Conservation (phyloP, 2,329 filamentous ascomycete species). For the Trichoderma semiorbis region DNA sequence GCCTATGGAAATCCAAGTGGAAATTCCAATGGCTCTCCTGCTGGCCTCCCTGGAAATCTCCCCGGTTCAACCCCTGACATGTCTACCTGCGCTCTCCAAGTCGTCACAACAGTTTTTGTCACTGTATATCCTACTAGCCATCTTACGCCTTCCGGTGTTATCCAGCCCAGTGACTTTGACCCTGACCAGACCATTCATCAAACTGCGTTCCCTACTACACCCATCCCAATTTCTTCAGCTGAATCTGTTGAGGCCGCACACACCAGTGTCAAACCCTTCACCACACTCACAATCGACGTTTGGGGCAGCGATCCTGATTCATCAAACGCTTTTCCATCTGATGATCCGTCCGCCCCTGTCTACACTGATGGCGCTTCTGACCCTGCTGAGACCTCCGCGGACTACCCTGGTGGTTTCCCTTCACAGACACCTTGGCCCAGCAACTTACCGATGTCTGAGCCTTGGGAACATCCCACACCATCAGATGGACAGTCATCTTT, state of each 20-base stretch:
- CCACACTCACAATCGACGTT: conserved; percentile 36
- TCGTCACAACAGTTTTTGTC: conserved; percentile 46
- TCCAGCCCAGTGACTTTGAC: conserved; percentile 17
- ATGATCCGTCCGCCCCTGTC: conserved; percentile 20
- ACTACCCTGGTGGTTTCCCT: conserved; percentile 18
- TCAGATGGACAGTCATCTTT: conserved; percentile 17
- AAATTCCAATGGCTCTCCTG: not conserved
- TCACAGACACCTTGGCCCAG: conserved; percentile 20
- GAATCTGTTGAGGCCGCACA: conserved; percentile 18
- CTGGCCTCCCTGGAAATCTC: conserved; percentile 13
- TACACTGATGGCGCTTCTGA: conserved; percentile 18
- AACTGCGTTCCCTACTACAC: conserved; percentile 27
- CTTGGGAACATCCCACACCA: conserved; percentile 18
- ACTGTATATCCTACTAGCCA: conserved; percentile 39
- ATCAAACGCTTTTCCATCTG: conserved; percentile 18
- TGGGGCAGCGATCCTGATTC: conserved; percentile 27
- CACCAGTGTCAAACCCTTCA: conserved; percentile 30
- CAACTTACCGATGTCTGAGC: conserved; percentile 19
- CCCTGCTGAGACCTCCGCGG: conserved; percentile 22
- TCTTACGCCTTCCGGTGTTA: conserved; percentile 19
- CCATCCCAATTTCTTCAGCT: conserved; percentile 27
- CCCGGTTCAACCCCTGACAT: conserved; percentile 19
- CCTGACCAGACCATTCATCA: conserved; percentile 23
- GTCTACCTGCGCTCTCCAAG: conserved; percentile 39
- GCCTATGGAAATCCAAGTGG: conserved; percentile 8